Conservation (phyloP, 1,139 yeast genomes). For the Yamadazyma sp. region DNA sequence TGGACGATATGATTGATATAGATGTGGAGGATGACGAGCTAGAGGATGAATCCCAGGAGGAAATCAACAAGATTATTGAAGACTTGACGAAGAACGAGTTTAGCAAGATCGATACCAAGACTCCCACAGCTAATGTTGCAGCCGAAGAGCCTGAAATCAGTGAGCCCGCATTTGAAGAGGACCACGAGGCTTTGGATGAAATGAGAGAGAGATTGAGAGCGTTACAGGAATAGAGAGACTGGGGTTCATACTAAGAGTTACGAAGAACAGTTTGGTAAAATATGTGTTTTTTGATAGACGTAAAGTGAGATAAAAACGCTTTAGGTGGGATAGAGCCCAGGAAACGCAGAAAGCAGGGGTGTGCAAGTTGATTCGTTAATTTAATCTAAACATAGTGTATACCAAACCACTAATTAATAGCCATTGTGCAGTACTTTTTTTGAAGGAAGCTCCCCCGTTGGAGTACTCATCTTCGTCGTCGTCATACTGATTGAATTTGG, state of each 20-base stretch:
- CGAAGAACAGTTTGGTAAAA: background rate
- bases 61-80: constrained; percentile 51
- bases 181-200: constrained; percentile 70
- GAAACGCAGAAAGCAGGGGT: too few species aligned
- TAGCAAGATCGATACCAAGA: constrained; percentile 41
- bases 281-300: too few species aligned
- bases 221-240: constrained; percentile 51
- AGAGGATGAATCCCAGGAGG: constrained; percentile 71
- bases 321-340: too few species aligned
- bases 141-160: constrained; percentile 20
- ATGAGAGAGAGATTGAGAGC: constrained; percentile 91
- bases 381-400: background rate
- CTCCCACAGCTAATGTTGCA: constrained; percentile 37
- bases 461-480: constrained; percentile 6
- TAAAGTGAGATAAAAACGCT: too few species aligned
- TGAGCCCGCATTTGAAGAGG: constrained; percentile 49
- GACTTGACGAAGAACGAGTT: constrained; percentile 46
- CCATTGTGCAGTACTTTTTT: background rate
- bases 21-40: constrained; percentile 63
- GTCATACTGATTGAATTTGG: constrained; percentile 10
- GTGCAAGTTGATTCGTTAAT: too few species aligned
- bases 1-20: constrained; percentile 81
- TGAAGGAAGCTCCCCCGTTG: background rate
- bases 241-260: background rate
- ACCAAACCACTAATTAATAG: background rate